Base-by-base conservation (phyloP, 1,284 basidiomycete genomes). In the Sanghuangporus sanghuang region DNA sequence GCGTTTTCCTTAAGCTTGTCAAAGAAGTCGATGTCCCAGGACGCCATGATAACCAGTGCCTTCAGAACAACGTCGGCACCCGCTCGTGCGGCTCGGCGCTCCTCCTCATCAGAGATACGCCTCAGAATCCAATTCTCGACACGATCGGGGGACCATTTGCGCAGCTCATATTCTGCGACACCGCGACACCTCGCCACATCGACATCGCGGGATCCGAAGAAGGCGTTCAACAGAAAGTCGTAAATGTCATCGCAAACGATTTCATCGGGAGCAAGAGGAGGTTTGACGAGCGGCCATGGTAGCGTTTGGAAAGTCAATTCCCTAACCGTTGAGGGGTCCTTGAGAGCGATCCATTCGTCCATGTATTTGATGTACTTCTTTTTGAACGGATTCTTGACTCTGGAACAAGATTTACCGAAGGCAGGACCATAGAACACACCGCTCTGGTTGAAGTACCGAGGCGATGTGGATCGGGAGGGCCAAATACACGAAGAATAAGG, bases 61-160 rank as follows among this genome's bases (percentile, higher is more conserved):
- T 54, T 38, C 9, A 14, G 53, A 23, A 54, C 53, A 38, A n/a
- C 16, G 1, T 54, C 32, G 32, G 53, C 53, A 2, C 32, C 53
- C 32, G 2, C 32, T n/a, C 32, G 27, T 36, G 38, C 36, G 2
- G 16, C 12, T 8, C 38, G 12, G 11, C 53, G 53, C 3, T 54
- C 53, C 7, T 35, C 2, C n/a, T 38, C 32, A 6, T 54, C 16
- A 9, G 16, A 2, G 6, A 54, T n/a, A 11, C 36, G 32, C 8
- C 23, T 7, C 16, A 54, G 11, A 3, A 54, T 18, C 53, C 27
- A 38, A 12, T 54, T 18, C 53, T 38, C 35, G 74, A 92, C 90
- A 52, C 87, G 77, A 72, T 91, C 90, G 2, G 90, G 90, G 71
- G 90, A 89, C 89, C 89, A 92, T 57, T 86, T 77, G 36, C 87